Evolutionary conservation across 345 rosid genomes (phyloP).

Genomic region (Brassica rapa): DNA sequence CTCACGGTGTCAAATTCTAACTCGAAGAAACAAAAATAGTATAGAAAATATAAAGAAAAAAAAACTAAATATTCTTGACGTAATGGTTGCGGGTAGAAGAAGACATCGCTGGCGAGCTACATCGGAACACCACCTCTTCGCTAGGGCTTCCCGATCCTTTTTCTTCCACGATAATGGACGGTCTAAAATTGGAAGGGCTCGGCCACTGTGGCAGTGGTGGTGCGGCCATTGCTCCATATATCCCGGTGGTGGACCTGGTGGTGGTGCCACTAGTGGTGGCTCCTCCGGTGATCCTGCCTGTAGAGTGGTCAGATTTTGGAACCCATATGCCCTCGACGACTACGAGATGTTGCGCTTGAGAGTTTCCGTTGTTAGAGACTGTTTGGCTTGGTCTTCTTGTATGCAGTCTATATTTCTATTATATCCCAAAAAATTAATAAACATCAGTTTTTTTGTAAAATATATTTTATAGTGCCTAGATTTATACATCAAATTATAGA

Average conservation of each 20-base stretch:
- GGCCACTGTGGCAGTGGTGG: constrained; percentile 44
- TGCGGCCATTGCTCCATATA: constrained; percentile 46
- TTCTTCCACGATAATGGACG: constrained; percentile 32
- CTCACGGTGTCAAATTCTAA: constrained; percentile 28
- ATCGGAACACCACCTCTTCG: constrained; percentile 27
- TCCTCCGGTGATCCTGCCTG: constrained; percentile 47
- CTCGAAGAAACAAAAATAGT: not conserved
- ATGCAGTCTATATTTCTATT: constrained; percentile 86
- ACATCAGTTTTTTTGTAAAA: not conserved
- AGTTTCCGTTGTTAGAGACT: constrained; percentile 46
- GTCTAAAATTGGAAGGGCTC: constrained; percentile 29
- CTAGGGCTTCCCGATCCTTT: constrained; percentile 28
- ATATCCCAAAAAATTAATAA: not conserved
- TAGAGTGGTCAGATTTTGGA: constrained; percentile 68
- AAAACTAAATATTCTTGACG: constrained; percentile 21
- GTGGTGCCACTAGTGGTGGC: constrained; percentile 43
- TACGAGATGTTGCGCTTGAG: constrained; percentile 77
- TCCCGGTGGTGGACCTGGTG: constrained; percentile 46
- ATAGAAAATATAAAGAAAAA: not conserved
- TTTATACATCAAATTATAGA: not conserved
- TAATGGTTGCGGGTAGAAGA: constrained; percentile 39
- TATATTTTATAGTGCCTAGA: constrained; percentile 5
- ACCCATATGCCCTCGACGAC: constrained; percentile 95
- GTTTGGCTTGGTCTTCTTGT: constrained; percentile 68
- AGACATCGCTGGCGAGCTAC: constrained; percentile 43